Conservation (phyloP, 1,284 basidiomycete species). For the Pulveroboletus sp. region DNA sequence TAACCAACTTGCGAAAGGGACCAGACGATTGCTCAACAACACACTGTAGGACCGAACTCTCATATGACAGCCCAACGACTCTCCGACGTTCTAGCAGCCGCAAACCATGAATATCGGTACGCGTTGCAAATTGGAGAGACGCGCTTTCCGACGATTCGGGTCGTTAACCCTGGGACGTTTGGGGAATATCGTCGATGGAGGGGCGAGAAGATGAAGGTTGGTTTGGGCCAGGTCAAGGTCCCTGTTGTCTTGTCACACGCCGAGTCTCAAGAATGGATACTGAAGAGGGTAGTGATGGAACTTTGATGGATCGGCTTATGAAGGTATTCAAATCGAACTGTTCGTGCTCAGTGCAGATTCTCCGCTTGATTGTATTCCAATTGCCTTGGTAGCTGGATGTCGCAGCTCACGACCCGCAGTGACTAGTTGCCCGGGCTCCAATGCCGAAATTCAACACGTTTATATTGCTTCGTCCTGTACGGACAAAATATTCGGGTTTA, state of each 20-base stretch:
- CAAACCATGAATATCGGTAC: constrained; percentile 1
- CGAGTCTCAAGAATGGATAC: constrained; percentile 14
- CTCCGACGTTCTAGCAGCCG: constrained; percentile 6
- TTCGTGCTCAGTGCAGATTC: neutral
- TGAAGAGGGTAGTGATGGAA: constrained; percentile 6
- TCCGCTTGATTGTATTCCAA: neutral
- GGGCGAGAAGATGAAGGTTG: constrained; percentile 10
- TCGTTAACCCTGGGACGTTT: constrained; percentile 15
- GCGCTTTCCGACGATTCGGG: constrained; percentile 3
- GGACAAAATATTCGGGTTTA: too few relatives aligned
- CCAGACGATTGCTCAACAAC: neutral
- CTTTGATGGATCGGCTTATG: neutral
- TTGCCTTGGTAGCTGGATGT: too few relatives aligned
- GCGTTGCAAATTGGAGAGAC: neutral
- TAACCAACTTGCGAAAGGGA: neutral
- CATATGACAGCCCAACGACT: constrained; percentile 2
- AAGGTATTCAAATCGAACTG: neutral
- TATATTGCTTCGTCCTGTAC: too few relatives aligned
- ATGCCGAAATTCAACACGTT: too few relatives aligned
- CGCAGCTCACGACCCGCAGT: too few relatives aligned
- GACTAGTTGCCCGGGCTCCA: too few relatives aligned
- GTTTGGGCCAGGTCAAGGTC: constrained; percentile 19
- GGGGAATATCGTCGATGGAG: constrained; percentile 19
- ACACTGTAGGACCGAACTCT: constrained; percentile 5
- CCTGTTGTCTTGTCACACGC: constrained; percentile 13